Evolutionary conservation across 768 basidiomycete genomes (phyloP).

Genomic region (Collybia sp.): DNA sequence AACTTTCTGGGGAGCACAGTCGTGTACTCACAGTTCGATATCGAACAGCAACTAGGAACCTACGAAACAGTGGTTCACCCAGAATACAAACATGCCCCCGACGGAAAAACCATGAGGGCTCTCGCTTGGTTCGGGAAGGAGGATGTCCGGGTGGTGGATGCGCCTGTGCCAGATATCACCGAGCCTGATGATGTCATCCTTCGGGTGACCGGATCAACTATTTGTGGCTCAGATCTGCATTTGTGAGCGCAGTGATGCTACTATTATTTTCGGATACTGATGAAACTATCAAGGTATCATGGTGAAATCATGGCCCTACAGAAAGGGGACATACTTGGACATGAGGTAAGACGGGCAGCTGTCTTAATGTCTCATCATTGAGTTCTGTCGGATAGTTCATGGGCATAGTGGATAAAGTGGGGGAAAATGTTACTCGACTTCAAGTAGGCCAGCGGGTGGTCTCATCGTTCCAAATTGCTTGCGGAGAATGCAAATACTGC

Average conservation of each 20-base stretch:
- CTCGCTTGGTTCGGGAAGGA: constrained; percentile 61
- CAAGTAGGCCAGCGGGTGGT: constrained; percentile 68
- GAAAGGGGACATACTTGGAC: constrained; percentile 72
- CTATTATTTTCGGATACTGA: neutral
- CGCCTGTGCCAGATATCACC: constrained; percentile 48
- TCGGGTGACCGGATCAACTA: constrained; percentile 71
- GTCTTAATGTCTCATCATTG: neutral
- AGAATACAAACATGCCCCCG: constrained; percentile 41
- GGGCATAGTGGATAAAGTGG: constrained; percentile 65
- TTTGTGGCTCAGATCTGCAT: constrained; percentile 67
- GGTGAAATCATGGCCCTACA: constrained; percentile 67
- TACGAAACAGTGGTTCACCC: constrained; percentile 35
- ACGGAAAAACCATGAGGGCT: constrained; percentile 61
- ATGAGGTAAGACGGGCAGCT: constrained; percentile 40
- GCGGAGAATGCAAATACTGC: constrained; percentile 70
- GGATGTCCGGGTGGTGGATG: constrained; percentile 39
- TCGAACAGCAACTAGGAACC: constrained; percentile 30
- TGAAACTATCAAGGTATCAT: constrained; percentile 34
- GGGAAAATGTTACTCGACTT: constrained; percentile 58
- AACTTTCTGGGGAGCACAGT: neutral
- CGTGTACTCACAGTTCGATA: neutral
- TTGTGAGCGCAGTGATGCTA: constrained; percentile 22
- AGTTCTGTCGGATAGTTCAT: constrained; percentile 38
- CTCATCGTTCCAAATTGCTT: constrained; percentile 75
- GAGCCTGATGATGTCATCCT: constrained; percentile 75